Conservation (phyloP, 352 stramenopile species). For the Discostella stelligera region DNA sequence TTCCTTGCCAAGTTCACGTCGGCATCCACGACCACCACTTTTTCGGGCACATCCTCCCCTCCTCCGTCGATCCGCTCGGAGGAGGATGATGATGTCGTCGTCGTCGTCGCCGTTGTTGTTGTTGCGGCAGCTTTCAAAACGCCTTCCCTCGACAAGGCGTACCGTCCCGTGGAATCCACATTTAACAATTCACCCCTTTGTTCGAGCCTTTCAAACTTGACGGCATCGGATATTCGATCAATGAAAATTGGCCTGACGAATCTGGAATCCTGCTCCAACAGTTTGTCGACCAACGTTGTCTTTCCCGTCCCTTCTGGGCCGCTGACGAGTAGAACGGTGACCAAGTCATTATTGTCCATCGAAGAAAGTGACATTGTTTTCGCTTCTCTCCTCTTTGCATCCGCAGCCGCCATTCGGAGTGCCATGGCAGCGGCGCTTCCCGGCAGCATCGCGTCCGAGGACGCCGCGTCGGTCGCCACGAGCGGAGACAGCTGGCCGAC, state of each 20-base stretch:
- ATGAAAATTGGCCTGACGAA: slow-evolving; percentile 52
- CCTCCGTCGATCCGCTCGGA: not conserved
- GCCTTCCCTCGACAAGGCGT: slow-evolving; percentile 61
- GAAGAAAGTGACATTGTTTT: not conserved
- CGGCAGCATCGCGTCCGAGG: slow-evolving; percentile 32
- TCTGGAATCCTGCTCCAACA: slow-evolving; percentile 53
- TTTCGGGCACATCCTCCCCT: slow-evolving; percentile 16
- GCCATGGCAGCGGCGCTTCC: slow-evolving; percentile 68
- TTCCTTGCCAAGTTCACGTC: slow-evolving; percentile 62
- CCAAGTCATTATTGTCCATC: slow-evolving; percentile 29
- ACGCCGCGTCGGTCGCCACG: slow-evolving; percentile 32
- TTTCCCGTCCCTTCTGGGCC: slow-evolving; percentile 66
- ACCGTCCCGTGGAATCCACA: slow-evolving; percentile 45
- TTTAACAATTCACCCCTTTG: slow-evolving; percentile 60
- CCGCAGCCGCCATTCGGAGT: slow-evolving; percentile 33
- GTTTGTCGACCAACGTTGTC: slow-evolving; percentile 57
- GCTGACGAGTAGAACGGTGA: slow-evolving; percentile 66
- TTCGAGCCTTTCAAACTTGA: slow-evolving; percentile 59
- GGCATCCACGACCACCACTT: slow-evolving; percentile 73
- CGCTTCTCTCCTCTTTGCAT: slow-evolving; percentile 17
- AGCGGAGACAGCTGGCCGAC: slow-evolving; percentile 50
- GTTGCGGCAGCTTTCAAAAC: slow-evolving; percentile 50
- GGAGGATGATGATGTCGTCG: too few relatives aligned
- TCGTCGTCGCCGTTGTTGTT: not conserved
- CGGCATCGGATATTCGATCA: slow-evolving; percentile 46